Evolutionary conservation across 805 yeast genomes (phyloP).

Genomic region (Blastobotrys americana): DNA sequence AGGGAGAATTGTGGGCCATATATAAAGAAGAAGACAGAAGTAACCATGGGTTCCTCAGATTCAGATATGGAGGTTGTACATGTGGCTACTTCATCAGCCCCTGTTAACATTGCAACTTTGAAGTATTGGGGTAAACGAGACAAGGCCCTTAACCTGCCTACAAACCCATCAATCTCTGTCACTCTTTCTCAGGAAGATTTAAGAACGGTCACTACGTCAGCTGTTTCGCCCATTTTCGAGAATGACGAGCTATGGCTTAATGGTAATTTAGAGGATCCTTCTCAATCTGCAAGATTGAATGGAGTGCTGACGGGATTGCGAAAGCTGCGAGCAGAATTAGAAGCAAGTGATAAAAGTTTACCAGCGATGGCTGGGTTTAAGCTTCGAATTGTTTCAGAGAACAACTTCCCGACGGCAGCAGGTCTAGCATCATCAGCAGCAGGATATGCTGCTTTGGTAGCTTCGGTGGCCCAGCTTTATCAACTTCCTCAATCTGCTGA

Average conservation of each 20-base stretch:
- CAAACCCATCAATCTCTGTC: constrained; percentile 92
- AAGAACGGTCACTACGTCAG: constrained; percentile 85
- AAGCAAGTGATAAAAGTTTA: constrained; percentile 37
- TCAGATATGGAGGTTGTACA: constrained; percentile 31
- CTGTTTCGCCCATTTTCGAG: constrained; percentile 49
- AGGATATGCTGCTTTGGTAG: constrained; percentile 93
- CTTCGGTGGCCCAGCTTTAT: constrained; percentile 79
- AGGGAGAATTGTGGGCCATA: too few species aligned
- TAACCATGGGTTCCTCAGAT: too few species aligned
- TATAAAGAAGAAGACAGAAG: too few species aligned
- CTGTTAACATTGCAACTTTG: constrained; percentile 95
- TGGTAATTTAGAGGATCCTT: constrained; percentile 70
- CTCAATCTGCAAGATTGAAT: constrained; percentile 40
- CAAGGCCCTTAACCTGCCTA: constrained; percentile 78
- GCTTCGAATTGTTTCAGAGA: constrained; percentile 80
- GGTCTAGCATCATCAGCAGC: constrained; percentile 98
- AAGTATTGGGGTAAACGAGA: constrained; percentile 99
- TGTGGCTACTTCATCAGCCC: constrained; percentile 85
- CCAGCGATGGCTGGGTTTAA: constrained; percentile 46
- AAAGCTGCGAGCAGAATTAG: constrained; percentile 54
- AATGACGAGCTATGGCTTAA: constrained; percentile 77
- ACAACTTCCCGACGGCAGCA: constrained; percentile 98
- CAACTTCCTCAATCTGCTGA: constrained; percentile 77
- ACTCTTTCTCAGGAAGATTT: constrained; percentile 87
- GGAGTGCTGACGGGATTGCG: constrained; percentile 76